A percentile compares a stretch with the other conserved stretches of the same genome.
phyloP scores from a whole-genome alignment of 768 basidiomycete genomes.

The Mycena filopes region DNA sequence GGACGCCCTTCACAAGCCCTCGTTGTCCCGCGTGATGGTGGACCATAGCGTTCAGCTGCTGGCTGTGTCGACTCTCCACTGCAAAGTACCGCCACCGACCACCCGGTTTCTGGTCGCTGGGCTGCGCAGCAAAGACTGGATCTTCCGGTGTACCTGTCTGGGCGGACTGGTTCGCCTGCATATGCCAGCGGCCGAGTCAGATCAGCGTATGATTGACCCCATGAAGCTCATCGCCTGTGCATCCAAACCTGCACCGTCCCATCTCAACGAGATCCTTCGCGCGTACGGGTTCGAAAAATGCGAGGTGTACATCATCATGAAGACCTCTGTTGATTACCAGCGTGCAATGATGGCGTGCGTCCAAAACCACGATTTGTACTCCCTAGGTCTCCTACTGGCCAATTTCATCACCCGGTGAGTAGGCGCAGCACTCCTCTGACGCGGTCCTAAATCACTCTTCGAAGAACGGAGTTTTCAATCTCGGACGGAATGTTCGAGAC shows the following conservation, averaged over 20 bases:
- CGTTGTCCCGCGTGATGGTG: conserved; percentile 52
- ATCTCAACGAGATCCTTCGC: conserved; percentile 57
- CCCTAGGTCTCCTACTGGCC: conserved; percentile 61
- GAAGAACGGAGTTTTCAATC: conserved; percentile 68
- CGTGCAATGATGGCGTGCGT: conserved; percentile 62
- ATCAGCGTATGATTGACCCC: conserved; percentile 61
- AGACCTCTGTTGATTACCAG: conserved; percentile 56
- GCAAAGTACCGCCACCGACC: conserved; percentile 54
- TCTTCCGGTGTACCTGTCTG: conserved; percentile 60
- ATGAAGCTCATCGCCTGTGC: conserved; percentile 51
- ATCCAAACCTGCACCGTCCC: conserved; percentile 56
- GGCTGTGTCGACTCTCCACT: conserved; percentile 55
- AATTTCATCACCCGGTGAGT: conserved; percentile 53
- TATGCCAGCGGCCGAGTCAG: conserved; percentile 52
- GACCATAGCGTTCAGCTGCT: conserved; percentile 65
- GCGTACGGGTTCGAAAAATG: conserved; percentile 59
- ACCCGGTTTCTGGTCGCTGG: conserved; percentile 65
- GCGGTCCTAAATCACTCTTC: not conserved
- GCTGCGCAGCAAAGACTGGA: conserved; percentile 65
- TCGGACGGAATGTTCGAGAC: conserved; percentile 65
- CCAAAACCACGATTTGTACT: conserved; percentile 59
- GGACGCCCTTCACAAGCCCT: conserved; percentile 55
- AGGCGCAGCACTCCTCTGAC: not conserved
- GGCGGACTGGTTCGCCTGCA: conserved; percentile 66
- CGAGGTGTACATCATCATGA: conserved; percentile 59